Conservation (phyloP, 2,329 filamentous ascomycete species). For the Trichoderma afroharzianum region DNA sequence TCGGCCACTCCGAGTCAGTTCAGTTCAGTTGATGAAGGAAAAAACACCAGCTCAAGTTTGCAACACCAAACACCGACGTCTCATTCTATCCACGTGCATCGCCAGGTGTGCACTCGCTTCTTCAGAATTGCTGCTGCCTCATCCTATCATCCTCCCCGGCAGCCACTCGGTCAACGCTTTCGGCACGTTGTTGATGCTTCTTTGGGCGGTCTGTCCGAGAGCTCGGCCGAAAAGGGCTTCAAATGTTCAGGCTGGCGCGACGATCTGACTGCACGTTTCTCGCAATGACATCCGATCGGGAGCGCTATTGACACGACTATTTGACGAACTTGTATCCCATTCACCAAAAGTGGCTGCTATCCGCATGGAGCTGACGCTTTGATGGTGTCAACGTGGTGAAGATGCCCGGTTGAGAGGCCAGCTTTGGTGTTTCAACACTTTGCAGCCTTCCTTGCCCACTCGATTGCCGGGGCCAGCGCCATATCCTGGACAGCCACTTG, state of each 20-base stretch:
- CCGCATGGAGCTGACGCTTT: background rate
- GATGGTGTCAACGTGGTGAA: background rate
- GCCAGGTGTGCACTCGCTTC: background rate
- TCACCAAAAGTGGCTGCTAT: background rate
- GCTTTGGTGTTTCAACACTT: background rate
- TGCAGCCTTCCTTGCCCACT: background rate
- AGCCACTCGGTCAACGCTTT: slow-evolving; percentile 5
- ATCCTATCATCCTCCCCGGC: background rate
- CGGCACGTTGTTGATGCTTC: background rate
- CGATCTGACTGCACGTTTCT: background rate
- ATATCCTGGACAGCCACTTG: background rate
- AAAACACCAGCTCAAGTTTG: background rate
- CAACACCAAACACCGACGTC: background rate
- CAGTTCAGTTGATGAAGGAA: background rate
- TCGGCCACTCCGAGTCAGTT: slow-evolving; percentile 2
- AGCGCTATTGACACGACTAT: background rate
- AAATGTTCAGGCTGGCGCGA: background rate
- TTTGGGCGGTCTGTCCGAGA: background rate
- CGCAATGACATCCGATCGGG: background rate
- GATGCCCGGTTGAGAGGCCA: background rate
- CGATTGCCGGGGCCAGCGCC: background rate
- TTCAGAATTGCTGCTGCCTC: background rate
- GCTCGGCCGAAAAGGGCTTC: background rate
- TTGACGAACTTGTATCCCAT: background rate
- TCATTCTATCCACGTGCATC: background rate